Evolutionary conservation across 192 early-diverging fungal genomes (phyloP), one percentile per base, ranked within the genome.

Genomic region (Rhizophlyctis rosea): DNA sequence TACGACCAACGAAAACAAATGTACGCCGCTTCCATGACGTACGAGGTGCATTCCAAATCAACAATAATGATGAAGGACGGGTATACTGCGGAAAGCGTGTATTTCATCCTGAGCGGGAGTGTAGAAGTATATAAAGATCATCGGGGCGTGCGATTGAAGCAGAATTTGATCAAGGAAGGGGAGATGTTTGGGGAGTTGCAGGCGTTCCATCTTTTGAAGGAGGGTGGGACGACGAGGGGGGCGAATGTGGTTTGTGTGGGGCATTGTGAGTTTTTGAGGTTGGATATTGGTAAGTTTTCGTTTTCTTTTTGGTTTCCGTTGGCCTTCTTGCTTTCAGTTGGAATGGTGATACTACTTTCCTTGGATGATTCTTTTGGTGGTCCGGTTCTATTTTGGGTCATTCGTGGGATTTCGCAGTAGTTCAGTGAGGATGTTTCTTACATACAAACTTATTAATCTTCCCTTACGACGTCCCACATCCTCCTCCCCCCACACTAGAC

Each of bases 251-350:
- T 65, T n/a, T 65, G 54, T 30, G 5, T 65, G 28, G 56, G 44
- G 28, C 35, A 34, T 23, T 65, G 64, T 50, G 64, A 65, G 32
- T 48, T 65, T 23, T 28, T 65, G 64, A 34, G 64, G 4, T 14
- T 65, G 29, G 64, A 65, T 65, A 14, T 65, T 1, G 64, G 64
- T 65, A 65, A 31, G 64, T 54, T 32, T 0, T n/a, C 50, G 11
- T 1, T n/a, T n/a, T n/a, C n/a, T n/a, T n/a, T n/a, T n/a, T n/a
- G n/a, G n/a, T n/a, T n/a, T n/a, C n/a, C n/a, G n/a, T n/a, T n/a
- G n/a, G n/a, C n/a, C n/a, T n/a, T n/a, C n/a, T n/a, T n/a, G n/a
- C n/a, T n/a, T n/a, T n/a, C n/a, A n/a, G n/a, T n/a, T n/a, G n/a
- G n/a, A n/a, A n/a, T n/a, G n/a, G n/a, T n/a, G n/a, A n/a, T n/a